Conservation (phyloP, 129 eudicot genomes). For the Glebionis coronaria region DNA sequence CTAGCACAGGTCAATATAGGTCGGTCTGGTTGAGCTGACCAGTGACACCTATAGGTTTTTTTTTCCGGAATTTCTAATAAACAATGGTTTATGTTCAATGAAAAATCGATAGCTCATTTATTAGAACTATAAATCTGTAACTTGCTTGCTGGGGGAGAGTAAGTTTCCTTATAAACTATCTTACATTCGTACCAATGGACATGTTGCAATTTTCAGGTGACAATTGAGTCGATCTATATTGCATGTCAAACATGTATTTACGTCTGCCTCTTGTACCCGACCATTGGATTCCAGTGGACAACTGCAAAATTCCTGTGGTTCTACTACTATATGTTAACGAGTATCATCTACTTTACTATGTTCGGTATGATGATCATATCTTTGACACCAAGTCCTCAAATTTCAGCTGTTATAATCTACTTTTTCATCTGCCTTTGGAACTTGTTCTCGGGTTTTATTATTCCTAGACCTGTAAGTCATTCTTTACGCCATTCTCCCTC, state of each 20-base stretch:
- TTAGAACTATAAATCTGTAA: too few relatives aligned
- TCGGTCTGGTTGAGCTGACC: too few relatives aligned
- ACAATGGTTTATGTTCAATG: too few relatives aligned
- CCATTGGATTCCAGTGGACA: conserved; percentile 35
- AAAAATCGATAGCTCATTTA: too few relatives aligned
- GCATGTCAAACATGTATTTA: conserved; percentile 24
- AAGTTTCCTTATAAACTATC: too few relatives aligned
- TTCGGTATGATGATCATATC: conserved; percentile 36
- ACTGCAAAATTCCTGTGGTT: conserved; percentile 25
- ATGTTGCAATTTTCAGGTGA: conserved; percentile 12
- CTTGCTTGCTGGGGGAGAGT: too few relatives aligned
- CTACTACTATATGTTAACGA: conserved; percentile 30
- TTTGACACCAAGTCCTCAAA: conserved; percentile 34
- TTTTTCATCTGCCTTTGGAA: conserved; percentile 37
- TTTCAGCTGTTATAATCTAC: conserved; percentile 31
- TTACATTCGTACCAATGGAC: too few relatives aligned
- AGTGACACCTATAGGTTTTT: too few relatives aligned
- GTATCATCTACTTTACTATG: conserved; percentile 33
- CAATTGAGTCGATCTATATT: conserved; percentile 30
- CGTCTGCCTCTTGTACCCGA: conserved; percentile 22
- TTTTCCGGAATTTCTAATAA: background rate
- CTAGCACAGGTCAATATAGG: too few relatives aligned
- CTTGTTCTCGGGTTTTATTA: conserved; percentile 32
- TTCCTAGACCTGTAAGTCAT: conserved; percentile 31
- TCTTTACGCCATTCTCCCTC: background rate